phyloP scores from a whole-genome alignment of 108 stramenopile genomes.

The Cylindrotheca fusiformis region DNA sequence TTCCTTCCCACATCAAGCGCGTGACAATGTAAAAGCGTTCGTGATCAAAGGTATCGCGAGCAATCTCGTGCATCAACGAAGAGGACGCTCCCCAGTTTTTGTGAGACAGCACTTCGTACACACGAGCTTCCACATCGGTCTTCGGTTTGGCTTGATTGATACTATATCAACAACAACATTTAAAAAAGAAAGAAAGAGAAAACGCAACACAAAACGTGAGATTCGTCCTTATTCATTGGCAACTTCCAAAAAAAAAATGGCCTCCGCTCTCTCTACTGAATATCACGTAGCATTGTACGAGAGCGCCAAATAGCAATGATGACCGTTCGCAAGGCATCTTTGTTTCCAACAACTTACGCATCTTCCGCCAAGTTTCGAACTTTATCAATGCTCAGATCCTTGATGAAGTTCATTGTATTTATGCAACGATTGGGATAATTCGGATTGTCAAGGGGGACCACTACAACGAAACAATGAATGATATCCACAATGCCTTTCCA shows the following conservation, averaged over 20 bases:
- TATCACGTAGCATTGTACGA: no score
- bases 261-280: no score
- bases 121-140: conserved; percentile 90
- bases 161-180: no score
- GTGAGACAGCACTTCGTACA: conserved; percentile 96
- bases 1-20: conserved; percentile 82
- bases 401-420: conserved; percentile 68
- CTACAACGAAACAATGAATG: neutral
- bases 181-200: no score
- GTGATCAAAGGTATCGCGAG: conserved; percentile 90
- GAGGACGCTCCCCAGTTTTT: conserved; percentile 98
- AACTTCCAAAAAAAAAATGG: no score
- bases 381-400: conserved; percentile 86
- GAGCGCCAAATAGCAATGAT: no score
- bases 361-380: conserved; percentile 89
- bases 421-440: neutral
- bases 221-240: no score
- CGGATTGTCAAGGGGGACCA: neutral
- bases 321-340: no score
- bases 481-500: no score
- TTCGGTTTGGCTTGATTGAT: conserved; percentile 92
- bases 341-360: conserved; percentile 87
- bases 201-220: no score
- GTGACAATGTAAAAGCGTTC: conserved; percentile 75
- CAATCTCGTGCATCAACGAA: conserved; percentile 94